phyloP scores from a whole-genome alignment of 306 rosid species.

The Malus fusca region DNA sequence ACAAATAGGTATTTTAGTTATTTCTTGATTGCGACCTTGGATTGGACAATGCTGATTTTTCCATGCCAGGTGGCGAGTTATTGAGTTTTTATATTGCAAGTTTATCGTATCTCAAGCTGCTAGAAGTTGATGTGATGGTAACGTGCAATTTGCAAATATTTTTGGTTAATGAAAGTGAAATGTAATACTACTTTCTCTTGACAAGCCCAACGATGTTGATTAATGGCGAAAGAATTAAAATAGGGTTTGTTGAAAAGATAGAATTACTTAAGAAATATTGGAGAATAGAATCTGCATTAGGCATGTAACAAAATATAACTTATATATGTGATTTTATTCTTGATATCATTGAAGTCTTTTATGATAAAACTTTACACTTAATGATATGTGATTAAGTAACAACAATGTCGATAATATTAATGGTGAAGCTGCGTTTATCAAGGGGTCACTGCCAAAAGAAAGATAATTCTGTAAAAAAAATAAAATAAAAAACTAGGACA shows the following conservation, averaged over 20 bases:
- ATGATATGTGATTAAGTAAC: too few relatives aligned
- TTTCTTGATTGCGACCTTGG: not conserved
- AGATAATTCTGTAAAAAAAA: too few relatives aligned
- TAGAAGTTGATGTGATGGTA: not conserved
- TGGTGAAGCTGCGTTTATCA: too few relatives aligned
- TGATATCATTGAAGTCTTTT: too few relatives aligned
- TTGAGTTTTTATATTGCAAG: not conserved
- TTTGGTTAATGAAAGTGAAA: not conserved
- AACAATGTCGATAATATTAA: too few relatives aligned
- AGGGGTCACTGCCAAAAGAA: too few relatives aligned
- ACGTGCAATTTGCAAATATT: not conserved
- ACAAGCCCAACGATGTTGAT: not conserved
- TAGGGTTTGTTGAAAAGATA: not conserved
- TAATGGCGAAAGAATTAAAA: not conserved
- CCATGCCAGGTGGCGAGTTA: not conserved
- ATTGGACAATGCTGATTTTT: not conserved
- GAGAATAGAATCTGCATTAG: too few relatives aligned
- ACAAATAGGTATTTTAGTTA: not conserved
- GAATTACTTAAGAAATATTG: not conserved
- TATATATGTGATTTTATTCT: too few relatives aligned
- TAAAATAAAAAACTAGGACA: too few relatives aligned
- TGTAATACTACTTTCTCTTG: not conserved
- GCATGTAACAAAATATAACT: too few relatives aligned
- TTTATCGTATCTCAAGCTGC: not conserved
- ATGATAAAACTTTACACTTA: too few relatives aligned